Evolutionary conservation across 1,284 basidiomycete species (phyloP).

Genomic region (Ustilago curta): DNA sequence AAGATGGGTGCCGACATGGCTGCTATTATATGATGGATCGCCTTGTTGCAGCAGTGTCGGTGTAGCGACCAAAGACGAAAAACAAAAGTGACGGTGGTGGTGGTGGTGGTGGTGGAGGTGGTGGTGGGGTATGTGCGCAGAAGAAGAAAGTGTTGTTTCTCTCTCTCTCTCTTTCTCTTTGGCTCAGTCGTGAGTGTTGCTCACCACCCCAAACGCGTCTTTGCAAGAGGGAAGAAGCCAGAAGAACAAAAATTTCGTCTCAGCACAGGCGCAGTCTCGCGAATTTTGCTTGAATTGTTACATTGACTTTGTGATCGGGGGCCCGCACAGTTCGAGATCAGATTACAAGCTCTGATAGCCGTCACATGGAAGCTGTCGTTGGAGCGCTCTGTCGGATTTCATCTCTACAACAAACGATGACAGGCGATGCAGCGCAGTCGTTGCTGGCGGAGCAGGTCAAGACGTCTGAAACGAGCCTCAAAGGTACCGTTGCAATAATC

Average conservation of each 20-base stretch:
- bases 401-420: too few species aligned
- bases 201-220: too few species aligned
- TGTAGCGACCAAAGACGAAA: neutral
- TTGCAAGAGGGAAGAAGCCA: constrained; percentile 45
- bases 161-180: too few species aligned
- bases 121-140: constrained; percentile 4
- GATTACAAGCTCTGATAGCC: too few species aligned
- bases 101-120: neutral
- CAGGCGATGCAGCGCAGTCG: too few species aligned
- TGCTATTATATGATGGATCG: neutral
- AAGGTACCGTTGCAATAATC: too few species aligned
- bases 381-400: too few species aligned
- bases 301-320: neutral
- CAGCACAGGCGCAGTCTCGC: neutral
- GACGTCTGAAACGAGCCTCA: too few species aligned
- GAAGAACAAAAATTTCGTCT: constrained; percentile 36
- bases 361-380: too few species aligned
- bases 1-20: constrained; percentile 68
- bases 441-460: too few species aligned
- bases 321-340: constrained; percentile 2
- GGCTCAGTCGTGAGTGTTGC: constrained; percentile 2
- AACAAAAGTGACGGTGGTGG: neutral
- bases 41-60: neutral
- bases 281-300: too few species aligned
- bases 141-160: constrained; percentile 23